These are phyloP conservation scores for Kuraishia hungarica DNA, from an alignment of 805 yeast species.

Conservation along the genomic window DNA sequence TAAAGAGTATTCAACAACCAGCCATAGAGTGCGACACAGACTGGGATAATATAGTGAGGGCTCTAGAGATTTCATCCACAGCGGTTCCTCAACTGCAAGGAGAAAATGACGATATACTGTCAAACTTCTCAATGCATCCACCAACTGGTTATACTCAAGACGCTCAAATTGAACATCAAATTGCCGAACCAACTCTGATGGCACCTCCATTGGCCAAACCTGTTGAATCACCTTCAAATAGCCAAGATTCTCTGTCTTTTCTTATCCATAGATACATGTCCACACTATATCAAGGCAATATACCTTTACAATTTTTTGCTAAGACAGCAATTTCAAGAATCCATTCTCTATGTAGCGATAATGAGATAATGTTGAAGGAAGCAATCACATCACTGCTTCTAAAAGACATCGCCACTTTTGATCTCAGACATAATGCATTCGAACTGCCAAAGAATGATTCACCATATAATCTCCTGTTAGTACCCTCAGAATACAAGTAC, in stretches of 20 bases:
- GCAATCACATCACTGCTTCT: conserved; percentile 12
- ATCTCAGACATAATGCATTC: conserved; percentile 8
- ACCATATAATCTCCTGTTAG: neutral
- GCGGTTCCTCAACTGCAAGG: neutral
- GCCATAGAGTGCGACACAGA: neutral
- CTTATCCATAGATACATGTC: conserved; percentile 18
- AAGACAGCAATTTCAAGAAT: conserved; percentile 22
- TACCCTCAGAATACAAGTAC: neutral
- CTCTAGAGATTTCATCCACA: neutral
- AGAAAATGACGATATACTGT: neutral
- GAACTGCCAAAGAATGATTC: neutral
- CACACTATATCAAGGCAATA: conserved; percentile 15
- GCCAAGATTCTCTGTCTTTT: neutral
- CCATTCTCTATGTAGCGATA: conserved; percentile 10
- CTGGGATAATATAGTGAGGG: neutral
- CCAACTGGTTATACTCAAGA: neutral
- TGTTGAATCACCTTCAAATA: neutral
- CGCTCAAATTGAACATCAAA: neutral
- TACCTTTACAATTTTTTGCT: conserved; percentile 19
- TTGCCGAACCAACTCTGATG: neutral
- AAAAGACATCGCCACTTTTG: conserved; percentile 12
- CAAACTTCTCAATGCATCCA: neutral
- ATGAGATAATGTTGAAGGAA: conserved; percentile 2
- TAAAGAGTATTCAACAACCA: neutral
- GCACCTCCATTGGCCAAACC: neutral